These are phyloP conservation scores for Aspergillus baeticus DNA, from an alignment of 495 filamentous ascomycete genomes.

Conservation along the genomic window DNA sequence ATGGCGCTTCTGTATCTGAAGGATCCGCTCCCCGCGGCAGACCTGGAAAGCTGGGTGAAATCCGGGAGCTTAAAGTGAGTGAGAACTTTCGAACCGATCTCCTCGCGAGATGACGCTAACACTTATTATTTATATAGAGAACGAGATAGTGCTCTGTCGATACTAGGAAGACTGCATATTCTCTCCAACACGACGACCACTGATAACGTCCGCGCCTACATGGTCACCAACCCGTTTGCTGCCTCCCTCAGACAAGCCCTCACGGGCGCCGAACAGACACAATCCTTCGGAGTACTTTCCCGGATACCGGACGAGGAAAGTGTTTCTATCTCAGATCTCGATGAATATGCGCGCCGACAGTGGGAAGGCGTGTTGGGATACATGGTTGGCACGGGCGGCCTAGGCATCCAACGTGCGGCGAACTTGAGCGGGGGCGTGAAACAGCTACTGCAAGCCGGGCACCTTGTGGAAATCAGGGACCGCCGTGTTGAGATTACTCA, in stretches of 20 bases:
- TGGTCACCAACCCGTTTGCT: slow-evolving; percentile 72
- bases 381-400: slow-evolving; percentile 74
- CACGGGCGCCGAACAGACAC: slow-evolving; percentile 78
- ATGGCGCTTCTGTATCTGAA: slow-evolving; percentile 91
- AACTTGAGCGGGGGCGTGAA: slow-evolving; percentile 78
- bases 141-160: slow-evolving; percentile 76
- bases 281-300: slow-evolving; percentile 86
- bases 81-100: background rate
- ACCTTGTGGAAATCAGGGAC: slow-evolving; percentile 69
- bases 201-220: slow-evolving; percentile 62
- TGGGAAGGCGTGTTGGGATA: slow-evolving; percentile 97
- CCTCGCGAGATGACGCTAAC: background rate
- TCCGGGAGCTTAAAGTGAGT: slow-evolving; percentile 65
- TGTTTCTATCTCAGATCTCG: slow-evolving; percentile 69
- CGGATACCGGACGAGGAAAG: slow-evolving; percentile 53
- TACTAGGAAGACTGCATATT: slow-evolving; percentile 82
- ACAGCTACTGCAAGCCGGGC: slow-evolving; percentile 71
- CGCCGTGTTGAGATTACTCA: slow-evolving; percentile 74
- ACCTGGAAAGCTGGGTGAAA: slow-evolving; percentile 83
- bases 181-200: slow-evolving; percentile 57
- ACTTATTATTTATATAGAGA: slow-evolving; percentile 46
- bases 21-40: slow-evolving; percentile 65
- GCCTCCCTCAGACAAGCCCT: slow-evolving; percentile 77
- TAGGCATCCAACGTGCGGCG: slow-evolving; percentile 43
- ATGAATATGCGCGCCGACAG: slow-evolving; percentile 79